Evolutionary conservation across 148 eudicot species (phyloP).

Genomic region (Talinum fruticosum): DNA sequence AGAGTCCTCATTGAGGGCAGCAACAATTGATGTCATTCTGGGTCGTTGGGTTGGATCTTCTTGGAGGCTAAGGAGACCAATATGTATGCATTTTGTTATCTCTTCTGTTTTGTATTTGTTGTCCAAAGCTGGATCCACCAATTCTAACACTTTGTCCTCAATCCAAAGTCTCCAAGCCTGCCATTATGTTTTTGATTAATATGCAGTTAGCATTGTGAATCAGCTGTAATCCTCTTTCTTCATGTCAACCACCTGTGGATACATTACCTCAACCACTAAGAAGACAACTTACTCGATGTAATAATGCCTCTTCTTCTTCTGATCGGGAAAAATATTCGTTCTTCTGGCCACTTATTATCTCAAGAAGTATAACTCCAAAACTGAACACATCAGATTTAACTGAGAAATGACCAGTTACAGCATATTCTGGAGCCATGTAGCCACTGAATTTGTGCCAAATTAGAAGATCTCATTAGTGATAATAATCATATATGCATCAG

Average conservation of each 20-base stretch:
- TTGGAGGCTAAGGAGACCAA: slow-evolving; percentile 26
- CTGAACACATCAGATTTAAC: no score
- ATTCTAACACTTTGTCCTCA: slow-evolving; percentile 11
- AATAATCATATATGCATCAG: no score
- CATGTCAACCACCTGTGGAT: no score
- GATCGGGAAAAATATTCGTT: slow-evolving; percentile 1
- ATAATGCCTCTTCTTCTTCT: slow-evolving; percentile 18
- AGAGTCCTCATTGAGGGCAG: background rate
- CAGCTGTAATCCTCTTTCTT: no score
- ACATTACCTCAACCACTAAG: no score
- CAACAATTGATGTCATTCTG: no score
- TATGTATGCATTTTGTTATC: no score
- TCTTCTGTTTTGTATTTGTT: background rate
- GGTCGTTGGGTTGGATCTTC: background rate
- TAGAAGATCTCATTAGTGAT: no score
- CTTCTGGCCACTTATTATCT: slow-evolving; percentile 32
- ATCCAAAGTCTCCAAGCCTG: slow-evolving; percentile 40
- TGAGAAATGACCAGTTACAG: no score
- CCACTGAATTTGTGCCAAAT: no score
- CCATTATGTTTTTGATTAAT: background rate
- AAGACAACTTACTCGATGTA: slow-evolving; percentile 34
- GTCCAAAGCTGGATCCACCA: slow-evolving; percentile 13
- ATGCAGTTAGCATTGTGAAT: background rate
- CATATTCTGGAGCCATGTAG: no score
- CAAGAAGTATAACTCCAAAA: slow-evolving; percentile 34